Percentiles rank a stretch among this genome's conserved stretches.
phyloP scores from a whole-genome alignment of 805 yeast species.

The Wickerhamomyces kurtzmanii region DNA sequence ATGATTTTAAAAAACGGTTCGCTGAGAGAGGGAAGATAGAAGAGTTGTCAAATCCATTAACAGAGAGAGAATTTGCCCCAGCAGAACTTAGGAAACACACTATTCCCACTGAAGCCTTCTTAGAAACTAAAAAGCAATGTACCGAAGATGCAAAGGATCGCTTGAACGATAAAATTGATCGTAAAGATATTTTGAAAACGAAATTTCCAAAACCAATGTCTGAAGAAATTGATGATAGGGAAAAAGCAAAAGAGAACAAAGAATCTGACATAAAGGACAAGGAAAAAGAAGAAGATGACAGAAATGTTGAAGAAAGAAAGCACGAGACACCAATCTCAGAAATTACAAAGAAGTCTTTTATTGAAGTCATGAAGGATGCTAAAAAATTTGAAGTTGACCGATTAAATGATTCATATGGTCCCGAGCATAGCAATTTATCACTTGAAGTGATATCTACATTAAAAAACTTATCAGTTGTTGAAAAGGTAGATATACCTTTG shows the following conservation, averaged over 20 bases:
- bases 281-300: no score
- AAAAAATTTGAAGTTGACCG: conserved; percentile 19
- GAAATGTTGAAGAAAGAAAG: not conserved
- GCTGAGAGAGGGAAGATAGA: no score
- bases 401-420: conserved; percentile 14
- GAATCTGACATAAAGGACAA: no score
- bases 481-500: conserved; percentile 13
- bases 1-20: no score
- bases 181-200: conserved; percentile 2
- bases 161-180: conserved; percentile 8
- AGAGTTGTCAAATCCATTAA: not conserved
- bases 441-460: conserved; percentile 20
- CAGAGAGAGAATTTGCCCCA: not conserved
- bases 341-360: no score
- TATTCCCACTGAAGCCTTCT: no score
- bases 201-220: not conserved
- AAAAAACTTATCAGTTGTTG: conserved; percentile 25
- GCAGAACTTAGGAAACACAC: not conserved
- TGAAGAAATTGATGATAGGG: conserved; percentile 3
- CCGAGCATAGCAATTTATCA: conserved; percentile 15
- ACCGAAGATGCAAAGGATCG: conserved; percentile 12
- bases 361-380: conserved; percentile 21
- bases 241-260: not conserved
- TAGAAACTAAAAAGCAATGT: no score
- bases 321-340: no score